phyloP scores from a whole-genome alignment of 768 basidiomycete species.

The Porphyrellus cyaneotinctus region DNA sequence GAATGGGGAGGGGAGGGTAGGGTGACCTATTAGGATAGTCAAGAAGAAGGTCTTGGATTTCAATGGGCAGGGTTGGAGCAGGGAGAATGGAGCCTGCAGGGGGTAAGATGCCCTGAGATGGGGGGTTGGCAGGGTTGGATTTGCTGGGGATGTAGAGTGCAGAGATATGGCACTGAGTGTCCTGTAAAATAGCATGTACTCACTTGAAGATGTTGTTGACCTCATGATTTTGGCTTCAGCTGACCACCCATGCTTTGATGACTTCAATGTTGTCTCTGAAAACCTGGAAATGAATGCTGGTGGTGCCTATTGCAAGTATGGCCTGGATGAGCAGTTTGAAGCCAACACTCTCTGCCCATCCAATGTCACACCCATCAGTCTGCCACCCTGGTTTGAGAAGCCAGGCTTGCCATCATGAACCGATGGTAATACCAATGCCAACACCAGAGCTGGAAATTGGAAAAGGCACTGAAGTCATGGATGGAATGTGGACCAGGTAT shows the following conservation, averaged over 20 bases:
- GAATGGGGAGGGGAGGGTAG: not conserved
- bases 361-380: conserved; percentile 32
- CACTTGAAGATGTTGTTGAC: not conserved
- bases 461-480: conserved; percentile 24
- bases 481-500: too few relatives aligned
- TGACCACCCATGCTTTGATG: not conserved
- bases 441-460: conserved; percentile 37
- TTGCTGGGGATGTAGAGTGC: not conserved
- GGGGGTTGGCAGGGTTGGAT: not conserved
- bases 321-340: not conserved
- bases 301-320: not conserved
- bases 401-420: conserved; percentile 32
- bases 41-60: not conserved
- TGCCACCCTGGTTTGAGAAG: conserved; percentile 33
- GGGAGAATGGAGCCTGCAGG: not conserved
- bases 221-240: not conserved
- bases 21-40: too few relatives aligned
- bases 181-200: not conserved
- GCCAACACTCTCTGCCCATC: conserved; percentile 34
- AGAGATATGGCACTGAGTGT: not conserved
- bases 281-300: not conserved
- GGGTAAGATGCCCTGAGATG: not conserved
- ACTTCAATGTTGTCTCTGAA: conserved; percentile 11
- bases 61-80: not conserved
- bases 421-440: not conserved